These are phyloP conservation scores for Harringtonia lauricola DNA, from an alignment of 2,329 filamentous ascomycete species.

Conservation along the genomic window DNA sequence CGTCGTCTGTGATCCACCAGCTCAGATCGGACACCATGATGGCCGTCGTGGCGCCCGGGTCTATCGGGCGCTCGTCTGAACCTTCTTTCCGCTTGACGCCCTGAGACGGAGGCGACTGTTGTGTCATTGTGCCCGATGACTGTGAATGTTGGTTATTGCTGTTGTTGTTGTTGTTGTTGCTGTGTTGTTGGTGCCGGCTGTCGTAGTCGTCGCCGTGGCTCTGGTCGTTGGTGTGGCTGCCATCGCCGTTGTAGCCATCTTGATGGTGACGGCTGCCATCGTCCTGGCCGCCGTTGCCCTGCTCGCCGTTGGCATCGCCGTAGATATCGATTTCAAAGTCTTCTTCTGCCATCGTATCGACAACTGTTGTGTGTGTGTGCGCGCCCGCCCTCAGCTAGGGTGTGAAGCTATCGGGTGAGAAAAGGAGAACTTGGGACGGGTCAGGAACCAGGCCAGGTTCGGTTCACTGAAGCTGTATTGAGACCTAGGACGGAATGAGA, in stretches of 20 bases:
- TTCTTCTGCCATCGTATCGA: constrained; percentile 50
- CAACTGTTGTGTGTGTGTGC: not conserved
- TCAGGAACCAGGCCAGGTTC: not conserved
- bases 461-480: constrained; percentile 9
- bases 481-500: constrained; percentile 9
- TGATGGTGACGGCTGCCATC: constrained; percentile 8
- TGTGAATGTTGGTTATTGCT: not conserved
- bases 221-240: constrained; percentile 26
- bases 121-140: constrained; percentile 13
- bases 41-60: constrained; percentile 53
- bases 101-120: constrained; percentile 26
- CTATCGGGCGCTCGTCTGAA: constrained; percentile 47
- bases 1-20: constrained; percentile 97
- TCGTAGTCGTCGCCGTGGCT: constrained; percentile 16
- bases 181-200: constrained; percentile 10
- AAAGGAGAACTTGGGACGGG: constrained; percentile 8
- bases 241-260: constrained; percentile 17
- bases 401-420: not conserved
- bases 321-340: constrained; percentile 67
- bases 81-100: constrained; percentile 51
- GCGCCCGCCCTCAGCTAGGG: not conserved
- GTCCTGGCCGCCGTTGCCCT: constrained; percentile 23
- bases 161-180: constrained; percentile 5
- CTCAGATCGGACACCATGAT: constrained; percentile 81
- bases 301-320: constrained; percentile 43